phyloP scores from a whole-genome alignment of 441 rosid genomes.

The Adansonia grandidieri region DNA sequence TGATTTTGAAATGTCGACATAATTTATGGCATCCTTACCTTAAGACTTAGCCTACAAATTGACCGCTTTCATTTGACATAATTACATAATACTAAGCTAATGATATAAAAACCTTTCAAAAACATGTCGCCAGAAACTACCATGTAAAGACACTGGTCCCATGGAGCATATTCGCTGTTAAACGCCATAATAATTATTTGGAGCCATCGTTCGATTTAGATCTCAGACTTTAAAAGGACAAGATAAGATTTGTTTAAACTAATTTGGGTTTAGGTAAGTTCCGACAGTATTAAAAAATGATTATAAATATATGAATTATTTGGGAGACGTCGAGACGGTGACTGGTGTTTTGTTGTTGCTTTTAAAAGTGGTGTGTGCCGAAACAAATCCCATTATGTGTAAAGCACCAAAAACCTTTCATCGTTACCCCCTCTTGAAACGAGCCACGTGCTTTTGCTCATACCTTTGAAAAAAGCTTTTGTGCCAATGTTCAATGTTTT shows the following conservation, averaged over 20 bases:
- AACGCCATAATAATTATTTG: not conserved
- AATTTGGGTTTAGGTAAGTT: no score
- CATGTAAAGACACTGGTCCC: not conserved
- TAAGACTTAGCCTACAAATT: not conserved
- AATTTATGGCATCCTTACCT: not conserved
- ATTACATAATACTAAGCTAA: not conserved
- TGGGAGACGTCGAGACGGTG: not conserved
- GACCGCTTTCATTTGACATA: not conserved
- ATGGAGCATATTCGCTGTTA: not conserved
- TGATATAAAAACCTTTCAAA: not conserved
- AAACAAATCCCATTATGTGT: not conserved
- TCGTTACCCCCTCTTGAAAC: slow-evolving; percentile 1
- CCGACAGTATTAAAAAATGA: no score
- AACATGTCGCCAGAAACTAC: not conserved
- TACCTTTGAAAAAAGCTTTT: not conserved
- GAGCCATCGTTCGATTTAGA: not conserved
- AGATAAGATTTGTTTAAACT: not conserved
- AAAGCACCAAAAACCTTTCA: not conserved
- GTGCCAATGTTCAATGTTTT: not conserved
- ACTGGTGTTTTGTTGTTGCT: not conserved
- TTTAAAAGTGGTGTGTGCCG: slow-evolving; percentile 1
- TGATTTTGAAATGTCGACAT: slow-evolving; percentile 22
- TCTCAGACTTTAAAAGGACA: no score
- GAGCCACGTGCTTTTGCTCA: slow-evolving; percentile 24
- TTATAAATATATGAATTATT: no score